Percentiles rank a stretch among this genome's conserved stretches.
Conservation (phyloP, 352 stramenopile genomes). For the Elongisporangium anandrum region DNA sequence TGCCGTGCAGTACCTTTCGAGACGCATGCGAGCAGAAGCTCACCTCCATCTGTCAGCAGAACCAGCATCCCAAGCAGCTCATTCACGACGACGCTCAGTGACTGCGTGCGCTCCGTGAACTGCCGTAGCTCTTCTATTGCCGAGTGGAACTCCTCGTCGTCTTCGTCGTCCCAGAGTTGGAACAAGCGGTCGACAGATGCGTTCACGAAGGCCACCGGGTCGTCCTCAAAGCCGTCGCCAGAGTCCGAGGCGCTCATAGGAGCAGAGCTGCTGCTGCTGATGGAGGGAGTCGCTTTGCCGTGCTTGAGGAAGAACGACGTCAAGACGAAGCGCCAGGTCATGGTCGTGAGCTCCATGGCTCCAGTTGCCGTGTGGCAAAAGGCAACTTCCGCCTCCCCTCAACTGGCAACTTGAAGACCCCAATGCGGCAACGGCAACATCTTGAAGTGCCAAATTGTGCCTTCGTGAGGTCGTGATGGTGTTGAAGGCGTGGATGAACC, state of each 20-base stretch:
- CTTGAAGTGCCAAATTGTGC: too few relatives aligned
- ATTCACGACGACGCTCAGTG: not conserved
- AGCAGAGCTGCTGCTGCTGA: not conserved
- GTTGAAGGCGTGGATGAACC: too few relatives aligned
- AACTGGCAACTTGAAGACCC: not conserved
- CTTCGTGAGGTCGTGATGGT: too few relatives aligned
- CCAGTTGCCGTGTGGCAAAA: not conserved
- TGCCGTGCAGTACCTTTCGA: not conserved
- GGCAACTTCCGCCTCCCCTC: not conserved
- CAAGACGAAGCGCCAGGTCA: conserved; percentile 24
- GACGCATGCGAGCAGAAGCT: not conserved
- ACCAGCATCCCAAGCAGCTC: not conserved
- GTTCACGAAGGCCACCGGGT: not conserved
- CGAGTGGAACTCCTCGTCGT: not conserved
- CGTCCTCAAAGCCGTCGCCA: not conserved
- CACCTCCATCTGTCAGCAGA: not conserved
- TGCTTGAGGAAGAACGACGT: conserved; percentile 35
- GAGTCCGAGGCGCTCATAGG: not conserved
- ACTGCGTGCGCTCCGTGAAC: not conserved
- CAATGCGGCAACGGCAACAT: not conserved
- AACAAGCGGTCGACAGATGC: not conserved
- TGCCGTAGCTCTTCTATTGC: not conserved
- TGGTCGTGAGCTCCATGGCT: not conserved
- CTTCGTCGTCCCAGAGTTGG: not conserved
- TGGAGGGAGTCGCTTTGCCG: not conserved